Evolutionary conservation across 495 filamentous ascomycete species (phyloP), one percentile per base, ranked within the genome.

Genomic region (Pseudomonodictys pantanalensis): DNA sequence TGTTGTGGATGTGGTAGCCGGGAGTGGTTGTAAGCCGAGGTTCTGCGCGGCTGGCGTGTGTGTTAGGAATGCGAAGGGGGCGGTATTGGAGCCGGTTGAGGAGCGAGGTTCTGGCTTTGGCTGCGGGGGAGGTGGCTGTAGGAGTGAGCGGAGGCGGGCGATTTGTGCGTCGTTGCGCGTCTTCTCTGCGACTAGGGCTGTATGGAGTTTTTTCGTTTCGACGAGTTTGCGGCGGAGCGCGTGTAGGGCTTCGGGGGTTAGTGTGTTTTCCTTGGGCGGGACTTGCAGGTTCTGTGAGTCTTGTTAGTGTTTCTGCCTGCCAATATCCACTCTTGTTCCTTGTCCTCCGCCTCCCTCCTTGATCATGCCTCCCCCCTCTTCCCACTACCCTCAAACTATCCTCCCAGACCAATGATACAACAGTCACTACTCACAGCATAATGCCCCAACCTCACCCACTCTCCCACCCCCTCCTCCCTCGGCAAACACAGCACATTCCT

Each of bases 401-500:
- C n/a, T n/a, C n/a, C n/a, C n/a, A n/a, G n/a, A n/a, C n/a, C n/a
- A n/a, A n/a, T n/a, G n/a, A n/a, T 8, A 7, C 20, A 46, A 51
- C 65, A 44, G 20, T 5, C 3, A 5, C 15, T 5, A 30, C 67
- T 47, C 66, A 87, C 85, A 75, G 91, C 85, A 73, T 98, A 96
- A 80, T 97, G 92, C 45, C 81, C 82, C 52, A 98, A 75, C 49
- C 84, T 78, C 55, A 97, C 84, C 85, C 87, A 96, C 33, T 78
- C 73, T 65, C 84, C 80, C 53, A 96, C 72, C 35, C 87, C 87
- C 50, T 95, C 71, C 33, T 89, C 88, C 29, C 83, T 77, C 1
- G 84, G 83, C 29, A 65, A 97, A 77, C 60, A 96, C 62, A 98
- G 76, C 58, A 96, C 89, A 72, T 96, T 97, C 60, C 93, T 80